Evolutionary conservation across 2,329 filamentous ascomycete species (phyloP).

Genomic region (Fusarium sp.): DNA sequence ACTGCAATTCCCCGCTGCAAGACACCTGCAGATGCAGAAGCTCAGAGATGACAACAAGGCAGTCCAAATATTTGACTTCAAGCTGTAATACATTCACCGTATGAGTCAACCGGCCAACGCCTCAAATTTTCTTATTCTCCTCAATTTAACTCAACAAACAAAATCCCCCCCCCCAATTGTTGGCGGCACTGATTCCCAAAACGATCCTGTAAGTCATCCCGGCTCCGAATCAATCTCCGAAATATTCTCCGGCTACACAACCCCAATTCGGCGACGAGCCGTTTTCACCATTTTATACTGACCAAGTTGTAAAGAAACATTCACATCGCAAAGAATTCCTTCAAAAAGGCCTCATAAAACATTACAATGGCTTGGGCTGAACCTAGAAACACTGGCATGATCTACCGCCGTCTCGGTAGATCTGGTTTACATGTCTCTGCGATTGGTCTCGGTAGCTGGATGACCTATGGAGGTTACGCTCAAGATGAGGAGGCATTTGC

Average conservation of each 20-base stretch:
- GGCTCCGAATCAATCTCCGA: conserved; percentile 46
- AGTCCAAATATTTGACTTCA: background rate
- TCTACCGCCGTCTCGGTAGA: conserved; percentile 56
- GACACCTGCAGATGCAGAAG: background rate
- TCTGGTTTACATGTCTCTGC: conserved; percentile 76
- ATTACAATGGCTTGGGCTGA: conserved; percentile 56
- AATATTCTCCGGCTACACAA: conserved; percentile 18
- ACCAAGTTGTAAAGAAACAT: background rate
- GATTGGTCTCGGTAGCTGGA: conserved; percentile 72
- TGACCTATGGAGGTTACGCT: conserved; percentile 76
- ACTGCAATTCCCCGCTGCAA: conserved; percentile 1
- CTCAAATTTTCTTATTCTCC: no score
- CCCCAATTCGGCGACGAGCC: background rate
- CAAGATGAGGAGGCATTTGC: conserved; percentile 70
- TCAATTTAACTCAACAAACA: background rate
- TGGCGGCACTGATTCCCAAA: background rate
- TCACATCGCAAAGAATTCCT: background rate
- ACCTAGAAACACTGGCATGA: conserved; percentile 59
- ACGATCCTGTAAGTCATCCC: conserved; percentile 17
- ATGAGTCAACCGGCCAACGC: background rate
- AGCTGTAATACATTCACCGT: background rate
- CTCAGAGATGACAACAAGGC: background rate
- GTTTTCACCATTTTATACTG: background rate
- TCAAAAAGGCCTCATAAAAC: conserved; percentile 6
- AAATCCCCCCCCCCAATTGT: no score